Conservation (phyloP, 2,329 filamentous ascomycete species). For the Cordyceps cateniannulata region DNA sequence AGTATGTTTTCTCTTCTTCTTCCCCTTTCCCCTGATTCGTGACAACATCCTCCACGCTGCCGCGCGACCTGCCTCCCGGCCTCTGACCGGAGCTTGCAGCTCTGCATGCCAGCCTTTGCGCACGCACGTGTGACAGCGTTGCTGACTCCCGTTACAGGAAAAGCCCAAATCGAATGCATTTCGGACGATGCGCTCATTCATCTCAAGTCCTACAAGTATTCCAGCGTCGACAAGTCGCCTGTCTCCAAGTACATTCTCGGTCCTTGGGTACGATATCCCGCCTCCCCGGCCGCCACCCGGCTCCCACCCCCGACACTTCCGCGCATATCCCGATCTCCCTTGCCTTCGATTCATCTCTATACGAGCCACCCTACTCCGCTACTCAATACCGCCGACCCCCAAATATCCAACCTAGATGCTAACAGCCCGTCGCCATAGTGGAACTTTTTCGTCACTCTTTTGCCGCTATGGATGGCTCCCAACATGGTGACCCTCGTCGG, state of each 20-base stretch:
- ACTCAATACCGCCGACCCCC: not conserved
- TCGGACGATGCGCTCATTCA: conserved; percentile 88
- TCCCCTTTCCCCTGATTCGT: not conserved
- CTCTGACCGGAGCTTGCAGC: not conserved
- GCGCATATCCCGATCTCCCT: conserved; percentile 7
- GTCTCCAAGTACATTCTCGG: conserved; percentile 89
- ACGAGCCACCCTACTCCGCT: not conserved
- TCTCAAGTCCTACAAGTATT: conserved; percentile 95
- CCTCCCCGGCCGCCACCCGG: not conserved
- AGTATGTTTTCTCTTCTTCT: not conserved
- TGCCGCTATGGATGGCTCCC: conserved; percentile 93
- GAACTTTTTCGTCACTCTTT: conserved; percentile 88
- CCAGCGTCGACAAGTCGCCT: conserved; percentile 90
- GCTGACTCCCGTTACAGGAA: conserved; percentile 20
- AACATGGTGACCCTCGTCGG: conserved; percentile 96
- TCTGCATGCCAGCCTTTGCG: not conserved
- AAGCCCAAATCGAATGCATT: conserved; percentile 63
- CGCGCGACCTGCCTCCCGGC: not conserved
- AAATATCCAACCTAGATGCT: conserved; percentile 10
- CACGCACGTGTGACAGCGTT: not conserved
- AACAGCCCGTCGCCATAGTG: conserved; percentile 53
- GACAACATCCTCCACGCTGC: not conserved
- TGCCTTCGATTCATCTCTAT: not conserved
- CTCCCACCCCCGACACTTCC: not conserved
- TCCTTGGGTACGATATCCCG: conserved; percentile 69